Conservation (phyloP, 208 protist species). For the Crithidia brevicula region DNA sequence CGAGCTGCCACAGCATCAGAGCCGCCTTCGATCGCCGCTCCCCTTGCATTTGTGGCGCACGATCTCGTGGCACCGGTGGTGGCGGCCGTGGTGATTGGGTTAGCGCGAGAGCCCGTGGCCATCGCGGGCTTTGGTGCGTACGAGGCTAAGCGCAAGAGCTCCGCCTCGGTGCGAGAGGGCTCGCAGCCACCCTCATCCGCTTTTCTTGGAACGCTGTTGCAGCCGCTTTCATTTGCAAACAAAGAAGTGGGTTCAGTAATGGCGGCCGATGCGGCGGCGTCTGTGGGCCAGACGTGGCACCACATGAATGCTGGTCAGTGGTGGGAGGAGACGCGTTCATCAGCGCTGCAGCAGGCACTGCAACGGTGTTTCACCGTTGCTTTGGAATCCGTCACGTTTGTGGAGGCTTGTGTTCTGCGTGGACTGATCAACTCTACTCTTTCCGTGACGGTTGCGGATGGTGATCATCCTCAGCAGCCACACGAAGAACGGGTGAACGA, state of each 20-base stretch:
- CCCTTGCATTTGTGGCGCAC: slow-evolving; percentile 6
- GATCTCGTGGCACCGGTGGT: slow-evolving; percentile 15
- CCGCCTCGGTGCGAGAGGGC: background rate
- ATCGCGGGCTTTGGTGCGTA: slow-evolving; percentile 5
- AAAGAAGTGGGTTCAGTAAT: too few species aligned
- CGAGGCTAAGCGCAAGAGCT: background rate
- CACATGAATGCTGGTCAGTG: background rate
- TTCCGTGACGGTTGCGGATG: background rate
- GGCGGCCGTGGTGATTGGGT: slow-evolving; percentile 21
- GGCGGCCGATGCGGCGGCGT: too few species aligned
- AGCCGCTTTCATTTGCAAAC: too few species aligned
- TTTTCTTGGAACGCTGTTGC: background rate
- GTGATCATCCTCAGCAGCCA: too few species aligned
- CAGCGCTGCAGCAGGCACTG: slow-evolving; percentile 18
- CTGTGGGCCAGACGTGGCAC: slow-evolving; percentile 21
- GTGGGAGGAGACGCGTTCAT: slow-evolving; percentile 12
- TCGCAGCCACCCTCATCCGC: background rate
- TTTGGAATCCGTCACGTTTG: slow-evolving; percentile 16
- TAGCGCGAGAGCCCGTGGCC: slow-evolving; percentile 31
- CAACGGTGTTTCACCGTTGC: slow-evolving; percentile 33
- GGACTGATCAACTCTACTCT: slow-evolving; percentile 8
- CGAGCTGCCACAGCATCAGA: background rate
- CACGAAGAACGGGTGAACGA: too few species aligned
- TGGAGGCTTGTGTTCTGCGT: slow-evolving; percentile 17
- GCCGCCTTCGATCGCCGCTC: background rate